These are phyloP conservation scores for Candida koratica DNA, from an alignment of 805 yeast species.

Conservation along the genomic window DNA sequence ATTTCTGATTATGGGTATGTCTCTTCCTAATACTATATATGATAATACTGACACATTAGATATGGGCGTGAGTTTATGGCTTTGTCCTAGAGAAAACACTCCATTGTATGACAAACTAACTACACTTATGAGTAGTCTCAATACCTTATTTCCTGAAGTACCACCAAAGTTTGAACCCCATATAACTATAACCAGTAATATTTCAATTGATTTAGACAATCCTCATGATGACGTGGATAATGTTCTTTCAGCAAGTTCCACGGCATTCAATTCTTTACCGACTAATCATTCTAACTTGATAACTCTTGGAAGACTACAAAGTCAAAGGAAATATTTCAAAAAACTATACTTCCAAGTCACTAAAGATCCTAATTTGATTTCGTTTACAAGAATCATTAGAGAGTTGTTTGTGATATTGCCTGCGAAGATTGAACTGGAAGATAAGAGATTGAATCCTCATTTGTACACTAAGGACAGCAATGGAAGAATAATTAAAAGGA, in stretches of 20 bases:
- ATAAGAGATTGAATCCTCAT: slow-evolving; percentile 35
- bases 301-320: slow-evolving; percentile 39
- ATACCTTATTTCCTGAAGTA: slow-evolving; percentile 64
- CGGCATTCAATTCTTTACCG: slow-evolving; percentile 47
- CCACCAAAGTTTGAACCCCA: slow-evolving; percentile 73
- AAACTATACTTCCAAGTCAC: slow-evolving; percentile 49
- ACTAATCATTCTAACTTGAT: slow-evolving; percentile 39
- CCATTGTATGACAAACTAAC: slow-evolving; percentile 52
- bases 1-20: slow-evolving; percentile 5
- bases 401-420: slow-evolving; percentile 54
- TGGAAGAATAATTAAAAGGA: slow-evolving; percentile 25
- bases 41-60: slow-evolving; percentile 7
- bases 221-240: slow-evolving; percentile 55
- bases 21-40: not conserved
- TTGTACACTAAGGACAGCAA: slow-evolving; percentile 30
- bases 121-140: slow-evolving; percentile 59
- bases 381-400: slow-evolving; percentile 53
- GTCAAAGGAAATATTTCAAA: slow-evolving; percentile 49
- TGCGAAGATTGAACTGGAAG: slow-evolving; percentile 32
- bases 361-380: slow-evolving; percentile 43
- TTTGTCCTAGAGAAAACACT: slow-evolving; percentile 58
- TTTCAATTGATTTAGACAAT: slow-evolving; percentile 39
- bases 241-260: slow-evolving; percentile 54
- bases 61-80: slow-evolving; percentile 57
- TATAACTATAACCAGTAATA: slow-evolving; percentile 65